Conservation (phyloP, 2,329 filamentous ascomycete species). For the Epichloe glyceriae region DNA sequence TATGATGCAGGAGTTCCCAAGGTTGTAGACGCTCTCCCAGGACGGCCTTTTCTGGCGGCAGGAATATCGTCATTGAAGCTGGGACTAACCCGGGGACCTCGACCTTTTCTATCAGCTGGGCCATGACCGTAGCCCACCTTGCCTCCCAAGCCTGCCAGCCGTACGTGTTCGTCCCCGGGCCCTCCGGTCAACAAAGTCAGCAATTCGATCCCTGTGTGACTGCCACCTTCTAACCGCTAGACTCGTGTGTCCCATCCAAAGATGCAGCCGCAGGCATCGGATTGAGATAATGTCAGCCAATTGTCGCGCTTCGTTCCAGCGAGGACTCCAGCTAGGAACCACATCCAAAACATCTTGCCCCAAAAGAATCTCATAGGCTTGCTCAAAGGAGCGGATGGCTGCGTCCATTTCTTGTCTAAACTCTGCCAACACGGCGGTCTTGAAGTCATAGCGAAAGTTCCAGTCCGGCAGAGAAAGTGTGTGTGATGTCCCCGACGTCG, state of each 20-base stretch:
- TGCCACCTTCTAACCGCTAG: constrained; percentile 71
- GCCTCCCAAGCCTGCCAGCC: constrained; percentile 92
- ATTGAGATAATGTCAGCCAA: constrained; percentile 72
- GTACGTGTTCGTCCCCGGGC: constrained; percentile 83
- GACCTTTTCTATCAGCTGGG: constrained; percentile 42
- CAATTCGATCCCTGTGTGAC: constrained; percentile 59
- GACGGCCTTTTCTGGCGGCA: constrained; percentile 45
- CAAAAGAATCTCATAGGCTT: constrained; percentile 73
- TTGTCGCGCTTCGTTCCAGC: constrained; percentile 88
- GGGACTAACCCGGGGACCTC: constrained; percentile 37
- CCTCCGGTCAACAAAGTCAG: constrained; percentile 65
- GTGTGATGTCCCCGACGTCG: constrained; percentile 72
- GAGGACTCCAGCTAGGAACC: constrained; percentile 77
- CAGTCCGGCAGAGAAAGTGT: constrained; percentile 76
- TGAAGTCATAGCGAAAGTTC: constrained; percentile 92
- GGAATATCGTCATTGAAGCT: constrained; percentile 31
- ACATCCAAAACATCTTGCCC: constrained; percentile 75
- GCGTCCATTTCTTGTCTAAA: constrained; percentile 88
- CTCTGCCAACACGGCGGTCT: constrained; percentile 79
- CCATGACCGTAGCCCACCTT: constrained; percentile 53
- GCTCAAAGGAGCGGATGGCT: constrained; percentile 73
- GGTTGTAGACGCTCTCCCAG: constrained; percentile 45
- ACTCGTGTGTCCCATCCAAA: constrained; percentile 71
- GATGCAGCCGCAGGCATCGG: constrained; percentile 66
- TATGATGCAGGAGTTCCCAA: constrained; percentile 52